Percentiles rank a stretch among this genome's conserved stretches.
Evolutionary conservation across 305 asterid species (phyloP).

Genomic region (Plantago rigida): DNA sequence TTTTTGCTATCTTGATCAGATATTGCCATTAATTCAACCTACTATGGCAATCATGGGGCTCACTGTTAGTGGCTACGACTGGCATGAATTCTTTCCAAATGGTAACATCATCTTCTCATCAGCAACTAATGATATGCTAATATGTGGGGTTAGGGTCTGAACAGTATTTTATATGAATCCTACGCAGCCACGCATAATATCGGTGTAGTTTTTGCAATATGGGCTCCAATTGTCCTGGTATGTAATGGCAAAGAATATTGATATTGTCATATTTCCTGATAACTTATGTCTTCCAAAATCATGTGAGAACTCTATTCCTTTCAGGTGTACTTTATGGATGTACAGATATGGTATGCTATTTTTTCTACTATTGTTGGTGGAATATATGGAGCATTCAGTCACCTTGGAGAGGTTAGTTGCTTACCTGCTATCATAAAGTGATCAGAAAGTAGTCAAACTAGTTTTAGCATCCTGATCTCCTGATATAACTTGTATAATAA

Average conservation of each 20-base stretch:
- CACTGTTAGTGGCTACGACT: conserved; percentile 64
- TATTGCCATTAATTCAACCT: conserved; percentile 86
- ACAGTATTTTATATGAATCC: conserved; percentile 27
- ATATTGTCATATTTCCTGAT: conserved; percentile 12
- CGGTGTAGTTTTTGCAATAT: conserved; percentile 77
- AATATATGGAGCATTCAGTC: conserved; percentile 94
- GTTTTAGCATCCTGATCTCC: neutral
- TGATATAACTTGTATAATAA: neutral
- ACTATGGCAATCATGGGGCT: conserved; percentile 61
- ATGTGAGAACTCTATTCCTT: conserved; percentile 25
- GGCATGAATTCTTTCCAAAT: conserved; percentile 95
- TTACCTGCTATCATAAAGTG: conserved; percentile 17
- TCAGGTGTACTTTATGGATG: conserved; percentile 91
- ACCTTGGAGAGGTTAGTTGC: conserved; percentile 89
- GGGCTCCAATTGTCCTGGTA: conserved; percentile 92
- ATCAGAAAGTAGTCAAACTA: neutral
- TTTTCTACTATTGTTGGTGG: conserved; percentile 85
- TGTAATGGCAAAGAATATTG: conserved; percentile 8
- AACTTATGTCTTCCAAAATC: conserved; percentile 20
- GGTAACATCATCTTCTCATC: conserved; percentile 37
- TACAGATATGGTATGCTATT: conserved; percentile 98
- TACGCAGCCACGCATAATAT: conserved; percentile 72
- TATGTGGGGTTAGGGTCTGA: conserved; percentile 23
- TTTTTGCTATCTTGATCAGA: conserved; percentile 36
- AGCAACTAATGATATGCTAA: conserved; percentile 12